Conservation (phyloP, 2,329 filamentous ascomycete species). For the Aspergillus candidus region DNA sequence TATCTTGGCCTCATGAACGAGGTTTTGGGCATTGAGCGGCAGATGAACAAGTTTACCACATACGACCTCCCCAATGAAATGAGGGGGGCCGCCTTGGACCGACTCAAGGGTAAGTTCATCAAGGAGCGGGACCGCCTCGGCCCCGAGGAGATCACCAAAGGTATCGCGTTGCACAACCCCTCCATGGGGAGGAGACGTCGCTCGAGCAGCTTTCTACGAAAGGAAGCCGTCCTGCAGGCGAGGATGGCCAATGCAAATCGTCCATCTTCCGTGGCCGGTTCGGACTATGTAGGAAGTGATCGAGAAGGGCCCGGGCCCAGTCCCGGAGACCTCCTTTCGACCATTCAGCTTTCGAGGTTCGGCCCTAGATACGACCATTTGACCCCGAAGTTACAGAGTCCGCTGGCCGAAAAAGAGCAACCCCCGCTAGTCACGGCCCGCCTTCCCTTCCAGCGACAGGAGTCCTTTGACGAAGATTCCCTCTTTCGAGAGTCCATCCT, state of each 20-base stretch:
- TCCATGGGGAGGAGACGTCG: constrained; percentile 59
- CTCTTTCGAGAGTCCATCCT: constrained; percentile 85
- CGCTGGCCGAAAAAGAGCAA: constrained; percentile 41
- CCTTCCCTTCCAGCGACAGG: constrained; percentile 59
- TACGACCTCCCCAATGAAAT: constrained; percentile 89
- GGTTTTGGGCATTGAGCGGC: constrained; percentile 84
- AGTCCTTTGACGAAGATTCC: constrained; percentile 80
- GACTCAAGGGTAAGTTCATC: constrained; percentile 88
- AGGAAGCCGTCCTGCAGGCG: constrained; percentile 71
- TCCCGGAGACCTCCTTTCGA: constrained; percentile 73
- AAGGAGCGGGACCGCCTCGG: constrained; percentile 76
- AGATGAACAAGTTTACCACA: constrained; percentile 87
- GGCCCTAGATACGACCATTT: constrained; percentile 46
- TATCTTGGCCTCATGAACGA: constrained; percentile 90
- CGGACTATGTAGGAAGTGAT: constrained; percentile 20
- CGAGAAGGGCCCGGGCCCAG: constrained; percentile 47
- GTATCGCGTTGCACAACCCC: constrained; percentile 89
- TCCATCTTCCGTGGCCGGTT: constrained; percentile 14
- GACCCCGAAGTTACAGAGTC: constrained; percentile 29
- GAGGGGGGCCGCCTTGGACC: constrained; percentile 71
- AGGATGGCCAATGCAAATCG: constrained; percentile 44
- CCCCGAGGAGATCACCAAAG: constrained; percentile 77
- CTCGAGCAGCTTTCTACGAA: constrained; percentile 68
- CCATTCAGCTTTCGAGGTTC: constrained; percentile 63
- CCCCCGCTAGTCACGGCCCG: constrained; percentile 27